phyloP scores from a whole-genome alignment of 768 basidiomycete genomes.

The Panaeolus papilionaceus region DNA sequence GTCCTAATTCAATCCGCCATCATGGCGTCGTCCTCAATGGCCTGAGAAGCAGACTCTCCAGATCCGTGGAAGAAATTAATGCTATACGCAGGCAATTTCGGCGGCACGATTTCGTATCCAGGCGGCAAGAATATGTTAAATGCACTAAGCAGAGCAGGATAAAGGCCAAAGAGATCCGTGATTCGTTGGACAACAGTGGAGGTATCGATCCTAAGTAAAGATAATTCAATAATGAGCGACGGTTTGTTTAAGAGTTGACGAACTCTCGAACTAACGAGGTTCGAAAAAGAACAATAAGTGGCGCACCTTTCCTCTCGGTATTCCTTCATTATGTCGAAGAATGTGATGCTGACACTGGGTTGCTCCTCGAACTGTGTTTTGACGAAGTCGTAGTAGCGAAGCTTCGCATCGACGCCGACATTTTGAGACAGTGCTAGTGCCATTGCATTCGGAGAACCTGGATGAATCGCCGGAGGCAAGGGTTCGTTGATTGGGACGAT shows the following conservation, averaged over 20 bases:
- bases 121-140: conserved; percentile 10
- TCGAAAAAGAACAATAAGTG: neutral
- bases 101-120: conserved; percentile 3
- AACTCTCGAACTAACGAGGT: neutral
- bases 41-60: neutral
- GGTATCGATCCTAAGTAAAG: neutral
- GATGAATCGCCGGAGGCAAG: neutral
- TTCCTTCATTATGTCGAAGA: conserved; percentile 13
- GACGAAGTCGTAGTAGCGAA: conserved; percentile 6
- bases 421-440: conserved; percentile 2
- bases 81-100: neutral
- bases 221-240: neutral
- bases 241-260: neutral
- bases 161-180: conserved; percentile 4
- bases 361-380: conserved; percentile 9
- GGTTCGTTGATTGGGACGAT: conserved; percentile 12
- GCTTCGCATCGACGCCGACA: conserved; percentile 9
- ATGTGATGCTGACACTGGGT: conserved; percentile 10
- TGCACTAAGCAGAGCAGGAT: neutral
- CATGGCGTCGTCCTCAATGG: conserved; percentile 1
- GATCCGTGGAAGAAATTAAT: neutral
- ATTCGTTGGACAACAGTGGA: conserved; percentile 11
- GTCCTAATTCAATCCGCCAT: conserved; percentile 9
- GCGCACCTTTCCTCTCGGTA: conserved; percentile 7
- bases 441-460: conserved; percentile 10